A percentile compares a stretch with the other conserved stretches of the same genome.
Conservation (phyloP, 2,329 filamentous ascomycete genomes). For the Monosporascus sp. region DNA sequence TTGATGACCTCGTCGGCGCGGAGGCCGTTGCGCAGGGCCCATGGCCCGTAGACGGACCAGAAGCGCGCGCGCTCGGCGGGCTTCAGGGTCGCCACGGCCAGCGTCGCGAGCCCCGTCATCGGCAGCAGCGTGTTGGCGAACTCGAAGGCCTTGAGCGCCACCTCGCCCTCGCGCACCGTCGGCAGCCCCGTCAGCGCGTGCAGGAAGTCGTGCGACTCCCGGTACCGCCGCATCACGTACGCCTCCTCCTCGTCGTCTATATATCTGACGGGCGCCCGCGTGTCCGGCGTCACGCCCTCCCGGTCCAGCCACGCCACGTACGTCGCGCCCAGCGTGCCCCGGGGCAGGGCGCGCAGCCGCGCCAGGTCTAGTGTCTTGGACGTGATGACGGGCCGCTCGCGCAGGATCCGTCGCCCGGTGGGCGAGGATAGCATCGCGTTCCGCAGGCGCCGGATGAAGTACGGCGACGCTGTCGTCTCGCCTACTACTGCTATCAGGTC, state of each 20-base stretch:
- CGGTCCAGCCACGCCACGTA: constrained; percentile 91
- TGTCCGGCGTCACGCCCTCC: constrained; percentile 90
- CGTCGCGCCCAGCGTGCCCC: constrained; percentile 69
- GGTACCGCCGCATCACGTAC: constrained; percentile 97
- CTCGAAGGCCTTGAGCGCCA: constrained; percentile 97
- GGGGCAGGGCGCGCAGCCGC: constrained; percentile 65
- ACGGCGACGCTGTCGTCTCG: constrained; percentile 89
- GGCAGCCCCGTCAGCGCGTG: constrained; percentile 90
- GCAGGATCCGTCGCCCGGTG: constrained; percentile 85
- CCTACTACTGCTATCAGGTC: constrained; percentile 94
- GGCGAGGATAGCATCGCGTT: constrained; percentile 81
- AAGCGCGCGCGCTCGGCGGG: constrained; percentile 73
- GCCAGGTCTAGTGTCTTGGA: constrained; percentile 64
- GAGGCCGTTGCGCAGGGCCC: constrained; percentile 82
- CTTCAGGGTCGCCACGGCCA: constrained; percentile 83
- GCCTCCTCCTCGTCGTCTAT: constrained; percentile 94
- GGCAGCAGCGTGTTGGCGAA: constrained; percentile 91
- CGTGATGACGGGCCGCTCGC: constrained; percentile 81
- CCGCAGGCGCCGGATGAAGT: constrained; percentile 88
- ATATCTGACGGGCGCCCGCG: constrained; percentile 74
- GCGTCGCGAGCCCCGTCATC: constrained; percentile 85
- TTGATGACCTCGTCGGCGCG: constrained; percentile 79
- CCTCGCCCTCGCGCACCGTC: constrained; percentile 88
- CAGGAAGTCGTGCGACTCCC: constrained; percentile 97
- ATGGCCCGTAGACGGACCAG: constrained; percentile 73